Base-by-base conservation (phyloP, 495 filamentous ascomycete genomes). In the Annulohypoxylon maeteangense region DNA sequence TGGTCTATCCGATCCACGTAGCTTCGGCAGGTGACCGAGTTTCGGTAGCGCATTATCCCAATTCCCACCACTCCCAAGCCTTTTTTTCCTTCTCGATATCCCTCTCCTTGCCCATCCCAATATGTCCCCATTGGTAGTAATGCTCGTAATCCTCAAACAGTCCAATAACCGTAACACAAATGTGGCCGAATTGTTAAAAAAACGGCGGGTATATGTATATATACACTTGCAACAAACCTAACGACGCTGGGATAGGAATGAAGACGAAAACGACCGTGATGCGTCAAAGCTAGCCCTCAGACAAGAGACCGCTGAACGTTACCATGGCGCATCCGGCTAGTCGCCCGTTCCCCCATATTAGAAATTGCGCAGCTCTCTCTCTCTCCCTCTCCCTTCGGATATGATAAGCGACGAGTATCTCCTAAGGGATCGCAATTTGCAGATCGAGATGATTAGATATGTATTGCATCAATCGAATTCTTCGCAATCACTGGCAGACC, bases 161-260 rank as follows among this genome's bases (percentile, higher is more conserved):
- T 32, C 57, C 47, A 34, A 71, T 40, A 64, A 31, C 44, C 57
- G 29, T 63, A 12, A 61, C 27, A 67, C 31, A 66, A 68, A 57
- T 65, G 62, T 62, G 54, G 70, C 60, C 70, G 64, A 48, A 44
- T 36, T 40, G 36, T 16, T 18, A 63, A 59, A 32, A 68, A 55
- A 40, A 51, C 64, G 56, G 65, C 65, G 70, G 65, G 65, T 65
- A 68, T 69, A 73, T 73, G 62, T 51, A 38, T 67, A 63, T 71
- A 73, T 69, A 69, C 50, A 72, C 59, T 64, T 64, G 50, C 40
- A 68, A 69, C 20, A 63, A 6, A 23, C 48, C 62, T 61, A 69
- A 51, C 40, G 20, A 51, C 31, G 16, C 32, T 64, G 16, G 23
- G 56, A 31, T 64, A 18, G 23, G 56, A 31, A 44, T 20, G 25